These are phyloP conservation scores for Clarireedia hainanense DNA, from an alignment of 2,329 filamentous ascomycete genomes.

Conservation along the genomic window DNA sequence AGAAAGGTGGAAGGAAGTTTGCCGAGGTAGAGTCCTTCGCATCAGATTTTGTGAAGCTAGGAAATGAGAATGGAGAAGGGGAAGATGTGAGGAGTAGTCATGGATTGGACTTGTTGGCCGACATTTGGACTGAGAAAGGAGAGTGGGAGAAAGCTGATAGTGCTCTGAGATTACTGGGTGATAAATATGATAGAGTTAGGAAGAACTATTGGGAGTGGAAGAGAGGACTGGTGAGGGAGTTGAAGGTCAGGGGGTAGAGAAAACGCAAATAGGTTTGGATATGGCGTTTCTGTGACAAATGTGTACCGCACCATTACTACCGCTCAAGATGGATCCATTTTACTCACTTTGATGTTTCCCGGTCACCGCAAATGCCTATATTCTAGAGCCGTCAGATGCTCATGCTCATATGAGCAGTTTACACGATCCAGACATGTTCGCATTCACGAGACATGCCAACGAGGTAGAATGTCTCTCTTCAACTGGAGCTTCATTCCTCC, in stretches of 20 bases:
- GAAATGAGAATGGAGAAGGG: slow-evolving; percentile 27
- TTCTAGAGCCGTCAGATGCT: too few relatives aligned
- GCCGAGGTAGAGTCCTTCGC: slow-evolving; percentile 41
- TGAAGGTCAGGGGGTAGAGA: neutral
- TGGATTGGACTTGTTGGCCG: slow-evolving; percentile 64
- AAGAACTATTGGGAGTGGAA: slow-evolving; percentile 89
- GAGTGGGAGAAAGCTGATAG: slow-evolving; percentile 55
- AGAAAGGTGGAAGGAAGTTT: slow-evolving; percentile 51
- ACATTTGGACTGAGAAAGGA: slow-evolving; percentile 49
- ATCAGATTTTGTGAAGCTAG: slow-evolving; percentile 43
- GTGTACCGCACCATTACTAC: neutral
- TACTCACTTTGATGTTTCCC: too few relatives aligned
- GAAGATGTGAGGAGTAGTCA: slow-evolving; percentile 55
- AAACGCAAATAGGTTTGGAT: neutral
- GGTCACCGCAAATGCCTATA: too few relatives aligned
- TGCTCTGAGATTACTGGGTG: slow-evolving; percentile 65
- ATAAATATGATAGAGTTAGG: slow-evolving; percentile 85
- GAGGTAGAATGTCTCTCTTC: too few relatives aligned
- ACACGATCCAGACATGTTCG: too few relatives aligned
- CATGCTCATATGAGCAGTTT: too few relatives aligned
- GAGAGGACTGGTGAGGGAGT: slow-evolving; percentile 27
- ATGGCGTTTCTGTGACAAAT: neutral
- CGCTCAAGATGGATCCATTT: too few relatives aligned
- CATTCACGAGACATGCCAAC: too few relatives aligned
- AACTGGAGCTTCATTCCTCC: too few relatives aligned